Percentiles rank a stretch among this genome's conserved stretches.
phyloP scores from a whole-genome alignment of 2,329 filamentous ascomycete genomes.

The Hypoxylon sp. region DNA sequence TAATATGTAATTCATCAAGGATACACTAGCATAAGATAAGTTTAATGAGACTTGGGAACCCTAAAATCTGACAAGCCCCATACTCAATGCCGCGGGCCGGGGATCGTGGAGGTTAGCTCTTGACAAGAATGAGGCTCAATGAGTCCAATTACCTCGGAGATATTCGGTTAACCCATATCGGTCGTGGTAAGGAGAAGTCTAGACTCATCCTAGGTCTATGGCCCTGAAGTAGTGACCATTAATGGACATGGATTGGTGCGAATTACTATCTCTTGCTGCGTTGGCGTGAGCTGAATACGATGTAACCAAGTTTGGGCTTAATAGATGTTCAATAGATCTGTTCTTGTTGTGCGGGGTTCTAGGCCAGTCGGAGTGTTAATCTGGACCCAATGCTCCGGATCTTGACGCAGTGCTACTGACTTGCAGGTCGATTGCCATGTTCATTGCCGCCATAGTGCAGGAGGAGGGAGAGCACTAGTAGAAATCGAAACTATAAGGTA shows the following conservation, averaged over 20 bases:
- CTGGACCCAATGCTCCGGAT: constrained; percentile 12
- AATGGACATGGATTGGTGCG: background rate
- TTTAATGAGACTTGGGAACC: too few relatives aligned
- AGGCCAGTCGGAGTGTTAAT: constrained; percentile 4
- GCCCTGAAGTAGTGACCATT: background rate
- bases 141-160: constrained; percentile 17
- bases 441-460: background rate
- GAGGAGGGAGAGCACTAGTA: too few relatives aligned
- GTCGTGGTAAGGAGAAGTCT: constrained; percentile 7
- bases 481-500: background rate
- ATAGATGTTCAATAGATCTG: background rate
- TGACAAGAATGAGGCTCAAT: constrained; percentile 17
- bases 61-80: background rate
- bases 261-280: background rate
- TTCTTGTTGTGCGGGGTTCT: constrained; percentile 1
- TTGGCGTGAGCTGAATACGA: background rate
- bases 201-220: background rate
- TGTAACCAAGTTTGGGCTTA: constrained; percentile 4
- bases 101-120: constrained; percentile 2
- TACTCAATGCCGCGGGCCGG: constrained; percentile 24
- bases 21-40: too few relatives aligned
- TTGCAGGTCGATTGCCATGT: constrained; percentile 1
- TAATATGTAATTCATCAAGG: too few relatives aligned
- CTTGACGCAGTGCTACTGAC: background rate
- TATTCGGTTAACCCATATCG: constrained; percentile 10